Evolutionary conservation across 805 yeast genomes (phyloP), one percentile per base, ranked within the genome.

Genomic region (Zygosaccharomyces pseudorouxii): DNA sequence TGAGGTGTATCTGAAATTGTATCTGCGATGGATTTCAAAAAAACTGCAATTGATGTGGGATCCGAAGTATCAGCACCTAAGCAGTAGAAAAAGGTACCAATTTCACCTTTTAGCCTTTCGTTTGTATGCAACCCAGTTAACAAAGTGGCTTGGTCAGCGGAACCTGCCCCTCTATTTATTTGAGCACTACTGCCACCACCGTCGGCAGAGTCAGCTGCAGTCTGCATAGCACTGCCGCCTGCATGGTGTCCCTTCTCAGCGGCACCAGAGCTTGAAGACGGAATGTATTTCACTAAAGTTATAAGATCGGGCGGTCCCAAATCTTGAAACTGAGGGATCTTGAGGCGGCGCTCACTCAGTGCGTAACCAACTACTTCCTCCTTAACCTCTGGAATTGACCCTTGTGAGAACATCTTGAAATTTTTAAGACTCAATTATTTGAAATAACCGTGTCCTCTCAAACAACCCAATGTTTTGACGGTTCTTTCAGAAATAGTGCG

Each of bases 1-100:
- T 86, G 95, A 5, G 81, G 80, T 28, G 78, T 70, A 50, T 77
- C 80, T 22, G 76, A 65, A 27, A 86, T 80, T 31, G 82, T 71
- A 47, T 78, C 85, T 29, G 89, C 83, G 54, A 86, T 64, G 5
- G 80, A 76, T 62, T 84, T 86, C 48, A 86, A 68, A 49, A 81
- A 81, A 1, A 89, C 89, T 9, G 92, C 90, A 47, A 86, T 81
- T 1, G 89, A 77, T 1, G 93, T 86, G 12, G 88, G 78, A 57
- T 80, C 83, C 20, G 88, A 80, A 16, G 86, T 82, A 60, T 86
- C 92, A 2, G 82, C 75, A 5, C 95, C 95, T 0, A 87, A 77
- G 55, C 79, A 81, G 64, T 86, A 86, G 41, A 86, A 71, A 62
- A 78, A 86, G 2, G 93, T 84, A 8, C 89, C 86, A n/a, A 81